Percentiles rank a stretch among this genome's conserved stretches.
These are phyloP conservation scores for Penicillium nucicola DNA, from an alignment of 495 filamentous ascomycete genomes.

Conservation along the genomic window DNA sequence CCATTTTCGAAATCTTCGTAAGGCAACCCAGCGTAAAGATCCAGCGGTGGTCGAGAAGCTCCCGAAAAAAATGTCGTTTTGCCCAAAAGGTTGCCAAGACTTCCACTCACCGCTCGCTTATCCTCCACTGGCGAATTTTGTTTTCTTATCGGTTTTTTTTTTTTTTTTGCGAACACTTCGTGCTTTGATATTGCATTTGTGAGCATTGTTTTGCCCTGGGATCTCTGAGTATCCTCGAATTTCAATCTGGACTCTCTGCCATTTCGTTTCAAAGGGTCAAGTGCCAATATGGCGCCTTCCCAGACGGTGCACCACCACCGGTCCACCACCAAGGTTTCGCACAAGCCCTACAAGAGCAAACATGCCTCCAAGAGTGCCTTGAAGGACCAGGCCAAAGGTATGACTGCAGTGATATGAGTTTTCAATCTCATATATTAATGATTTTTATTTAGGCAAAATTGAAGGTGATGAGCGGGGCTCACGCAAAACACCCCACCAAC, in stretches of 20 bases:
- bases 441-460: slow-evolving; percentile 53
- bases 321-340: slow-evolving; percentile 76
- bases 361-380: slow-evolving; percentile 85
- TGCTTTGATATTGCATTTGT: slow-evolving; percentile 5
- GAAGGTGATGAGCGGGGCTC: slow-evolving; percentile 54
- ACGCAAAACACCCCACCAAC: slow-evolving; percentile 89
- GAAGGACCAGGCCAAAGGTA: slow-evolving; percentile 79
- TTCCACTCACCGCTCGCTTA: slow-evolving; percentile 36
- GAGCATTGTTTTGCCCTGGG: background rate
- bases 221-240: background rate
- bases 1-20: slow-evolving; percentile 23
- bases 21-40: background rate
- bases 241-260: slow-evolving; percentile 62
- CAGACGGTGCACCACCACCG: slow-evolving; percentile 75
- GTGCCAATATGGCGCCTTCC: slow-evolving; percentile 50
- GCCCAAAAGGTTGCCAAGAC: slow-evolving; percentile 31
- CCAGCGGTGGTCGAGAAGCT: slow-evolving; percentile 3
- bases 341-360: slow-evolving; percentile 89
- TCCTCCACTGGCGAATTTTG: slow-evolving; percentile 37
- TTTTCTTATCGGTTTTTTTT: slow-evolving; percentile 33
- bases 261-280: slow-evolving; percentile 83
- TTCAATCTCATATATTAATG: slow-evolving; percentile 58
- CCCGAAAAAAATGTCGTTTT: slow-evolving; percentile 12
- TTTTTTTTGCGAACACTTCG: slow-evolving; percentile 18
- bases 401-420: background rate